Percentiles rank a stretch among this genome's conserved stretches.
Conservation (phyloP, 768 basidiomycete genomes). For the Lactarius hatsudake region DNA sequence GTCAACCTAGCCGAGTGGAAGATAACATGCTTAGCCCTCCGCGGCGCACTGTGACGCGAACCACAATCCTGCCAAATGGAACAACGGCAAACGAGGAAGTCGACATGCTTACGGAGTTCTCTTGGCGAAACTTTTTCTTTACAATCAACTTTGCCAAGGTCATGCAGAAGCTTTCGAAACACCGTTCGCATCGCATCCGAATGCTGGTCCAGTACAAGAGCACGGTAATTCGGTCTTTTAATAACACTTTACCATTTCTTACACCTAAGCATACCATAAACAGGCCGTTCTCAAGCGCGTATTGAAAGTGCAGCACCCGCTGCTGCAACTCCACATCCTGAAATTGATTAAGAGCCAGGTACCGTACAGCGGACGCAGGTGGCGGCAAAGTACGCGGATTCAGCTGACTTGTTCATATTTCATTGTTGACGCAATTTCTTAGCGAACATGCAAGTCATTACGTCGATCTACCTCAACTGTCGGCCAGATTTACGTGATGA, state of each 20-base stretch:
- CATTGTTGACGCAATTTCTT: constrained; percentile 16
- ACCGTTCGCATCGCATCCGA: constrained; percentile 89
- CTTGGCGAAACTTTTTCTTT: constrained; percentile 97
- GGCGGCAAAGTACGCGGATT: constrained; percentile 79
- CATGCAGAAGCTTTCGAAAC: constrained; percentile 96
- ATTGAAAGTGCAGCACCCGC: constrained; percentile 87
- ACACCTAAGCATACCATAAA: neutral
- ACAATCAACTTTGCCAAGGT: constrained; percentile 97
- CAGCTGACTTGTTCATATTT: constrained; percentile 7
- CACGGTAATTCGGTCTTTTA: constrained; percentile 56
- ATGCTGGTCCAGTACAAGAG: constrained; percentile 98
- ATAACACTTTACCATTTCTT: neutral
- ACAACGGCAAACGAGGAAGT: constrained; percentile 81
- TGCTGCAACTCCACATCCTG: constrained; percentile 90
- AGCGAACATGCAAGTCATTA: constrained; percentile 99
- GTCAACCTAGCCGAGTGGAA: constrained; percentile 56
- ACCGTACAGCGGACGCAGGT: constrained; percentile 95
- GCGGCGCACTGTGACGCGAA: constrained; percentile 56
- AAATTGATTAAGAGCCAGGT: constrained; percentile 99
- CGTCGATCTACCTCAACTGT: constrained; percentile 96
- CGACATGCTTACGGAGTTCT: constrained; percentile 90
- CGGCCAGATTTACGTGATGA: constrained; percentile 96
- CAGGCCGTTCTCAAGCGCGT: constrained; percentile 96
- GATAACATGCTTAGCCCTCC: constrained; percentile 63
- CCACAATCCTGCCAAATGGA: constrained; percentile 64